Conservation (phyloP, 2,329 filamentous ascomycete species). For the Pleomassaria siparia region DNA sequence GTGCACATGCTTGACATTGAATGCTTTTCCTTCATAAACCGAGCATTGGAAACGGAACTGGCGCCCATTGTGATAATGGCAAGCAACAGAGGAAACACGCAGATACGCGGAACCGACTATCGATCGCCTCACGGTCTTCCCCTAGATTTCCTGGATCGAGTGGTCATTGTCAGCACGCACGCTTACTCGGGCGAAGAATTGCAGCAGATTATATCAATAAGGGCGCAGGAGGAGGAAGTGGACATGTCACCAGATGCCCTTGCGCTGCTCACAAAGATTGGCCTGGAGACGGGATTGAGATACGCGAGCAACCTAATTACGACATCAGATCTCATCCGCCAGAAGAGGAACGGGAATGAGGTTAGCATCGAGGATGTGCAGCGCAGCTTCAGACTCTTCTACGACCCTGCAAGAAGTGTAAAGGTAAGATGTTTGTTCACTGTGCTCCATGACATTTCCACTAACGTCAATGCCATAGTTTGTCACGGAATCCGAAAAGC, state of each 20-base stretch:
- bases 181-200: constrained; percentile 82
- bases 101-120: constrained; percentile 92
- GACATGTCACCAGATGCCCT: constrained; percentile 88
- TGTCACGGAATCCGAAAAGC: constrained; percentile 84
- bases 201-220: constrained; percentile 86
- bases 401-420: constrained; percentile 83
- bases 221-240: constrained; percentile 93
- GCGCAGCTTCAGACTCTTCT: constrained; percentile 91
- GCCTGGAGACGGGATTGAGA: constrained; percentile 83
- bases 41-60: constrained; percentile 89
- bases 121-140: constrained; percentile 90
- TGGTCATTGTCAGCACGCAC: constrained; percentile 94
- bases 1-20: constrained; percentile 99
- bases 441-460: neutral
- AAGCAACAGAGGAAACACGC: constrained; percentile 88
- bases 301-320: constrained; percentile 99
- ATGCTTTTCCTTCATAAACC: constrained; percentile 98
- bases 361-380: constrained; percentile 87
- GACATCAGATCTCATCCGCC: constrained; percentile 82
- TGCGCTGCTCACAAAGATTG: constrained; percentile 92
- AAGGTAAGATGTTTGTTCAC: constrained; percentile 48
- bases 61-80: constrained; percentile 99
- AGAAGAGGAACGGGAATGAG: constrained; percentile 82
- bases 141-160: constrained; percentile 91
- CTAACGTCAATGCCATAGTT: constrained; percentile 53